Conservation (phyloP, 768 basidiomycete genomes). For the Boletus reticuloceps region DNA sequence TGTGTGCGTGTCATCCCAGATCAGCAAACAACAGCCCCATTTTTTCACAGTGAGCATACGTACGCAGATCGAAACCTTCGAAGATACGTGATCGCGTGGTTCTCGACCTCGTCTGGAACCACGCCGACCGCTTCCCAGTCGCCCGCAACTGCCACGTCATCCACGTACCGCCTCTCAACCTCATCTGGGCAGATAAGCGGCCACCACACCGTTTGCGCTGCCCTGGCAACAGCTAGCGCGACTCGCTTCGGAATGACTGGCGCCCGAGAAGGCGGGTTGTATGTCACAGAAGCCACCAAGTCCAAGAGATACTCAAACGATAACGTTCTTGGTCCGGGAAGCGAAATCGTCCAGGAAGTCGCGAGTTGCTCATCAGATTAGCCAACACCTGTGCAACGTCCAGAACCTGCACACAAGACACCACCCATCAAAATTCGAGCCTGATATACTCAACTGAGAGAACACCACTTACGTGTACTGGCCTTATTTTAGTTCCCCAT, state of each 20-base stretch:
- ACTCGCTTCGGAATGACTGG: constrained; percentile 75
- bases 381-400: constrained; percentile 91
- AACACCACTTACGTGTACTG: constrained; percentile 73
- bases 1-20: constrained; percentile 15
- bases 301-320: constrained; percentile 79
- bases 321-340: constrained; percentile 88
- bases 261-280: constrained; percentile 66
- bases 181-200: constrained; percentile 89
- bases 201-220: constrained; percentile 81
- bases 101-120: constrained; percentile 79
- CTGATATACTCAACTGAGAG: constrained; percentile 18
- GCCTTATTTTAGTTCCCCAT: constrained; percentile 84
- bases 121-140: constrained; percentile 86
- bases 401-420: constrained; percentile 56
- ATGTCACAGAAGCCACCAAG: constrained; percentile 77
- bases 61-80: constrained; percentile 87
- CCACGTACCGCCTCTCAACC: constrained; percentile 80
- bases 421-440: constrained; percentile 13
- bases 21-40: constrained; percentile 13
- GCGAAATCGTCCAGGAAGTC: constrained; percentile 63
- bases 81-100: constrained; percentile 85
- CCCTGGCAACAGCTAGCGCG: constrained; percentile 60
- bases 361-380: constrained; percentile 67
- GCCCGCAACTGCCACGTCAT: constrained; percentile 71
- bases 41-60: constrained; percentile 36